phyloP scores from a whole-genome alignment of 2,329 filamentous ascomycete genomes.

The Pestalotiopsis sp. region DNA sequence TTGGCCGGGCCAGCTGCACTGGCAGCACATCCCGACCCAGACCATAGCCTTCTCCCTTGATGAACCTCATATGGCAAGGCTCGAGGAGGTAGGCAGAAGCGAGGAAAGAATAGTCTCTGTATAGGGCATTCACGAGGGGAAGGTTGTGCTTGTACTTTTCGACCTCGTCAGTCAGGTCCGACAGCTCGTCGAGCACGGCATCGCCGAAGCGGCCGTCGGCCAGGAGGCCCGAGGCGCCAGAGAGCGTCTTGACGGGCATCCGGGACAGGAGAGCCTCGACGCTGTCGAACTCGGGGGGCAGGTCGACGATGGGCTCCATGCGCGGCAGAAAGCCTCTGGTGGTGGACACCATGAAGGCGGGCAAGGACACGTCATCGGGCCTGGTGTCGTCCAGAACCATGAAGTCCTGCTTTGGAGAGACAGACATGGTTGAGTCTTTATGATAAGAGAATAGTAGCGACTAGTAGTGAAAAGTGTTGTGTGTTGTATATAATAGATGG shows the following conservation, averaged over 20 bases:
- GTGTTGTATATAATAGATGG: neutral
- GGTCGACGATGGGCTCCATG: slow-evolving; percentile 57
- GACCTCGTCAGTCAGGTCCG: slow-evolving; percentile 72
- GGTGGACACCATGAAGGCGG: slow-evolving; percentile 78
- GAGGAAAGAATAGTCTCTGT: slow-evolving; percentile 89
- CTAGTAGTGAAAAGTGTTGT: neutral
- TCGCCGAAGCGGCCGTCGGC: slow-evolving; percentile 73
- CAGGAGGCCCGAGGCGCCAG: slow-evolving; percentile 75
- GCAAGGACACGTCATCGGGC: slow-evolving; percentile 62
- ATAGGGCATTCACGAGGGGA: slow-evolving; percentile 79
- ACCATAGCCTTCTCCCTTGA: slow-evolving; percentile 75
- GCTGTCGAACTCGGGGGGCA: slow-evolving; percentile 73
- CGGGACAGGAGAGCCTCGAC: slow-evolving; percentile 54
- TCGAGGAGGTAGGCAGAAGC: slow-evolving; percentile 88
- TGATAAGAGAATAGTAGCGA: neutral
- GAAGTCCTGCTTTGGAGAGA: slow-evolving; percentile 39
- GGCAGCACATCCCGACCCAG: slow-evolving; percentile 75
- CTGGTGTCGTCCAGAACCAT: slow-evolving; percentile 63
- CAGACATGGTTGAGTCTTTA: neutral
- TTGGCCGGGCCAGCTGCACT: slow-evolving; percentile 72
- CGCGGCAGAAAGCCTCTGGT: slow-evolving; percentile 74
- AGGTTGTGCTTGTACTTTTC: slow-evolving; percentile 74
- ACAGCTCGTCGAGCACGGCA: slow-evolving; percentile 70
- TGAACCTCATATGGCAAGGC: slow-evolving; percentile 77
- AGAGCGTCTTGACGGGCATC: slow-evolving; percentile 69